Base-by-base conservation (phyloP, 192 early-diverging fungal species). In the Dissophora globulifera region DNA sequence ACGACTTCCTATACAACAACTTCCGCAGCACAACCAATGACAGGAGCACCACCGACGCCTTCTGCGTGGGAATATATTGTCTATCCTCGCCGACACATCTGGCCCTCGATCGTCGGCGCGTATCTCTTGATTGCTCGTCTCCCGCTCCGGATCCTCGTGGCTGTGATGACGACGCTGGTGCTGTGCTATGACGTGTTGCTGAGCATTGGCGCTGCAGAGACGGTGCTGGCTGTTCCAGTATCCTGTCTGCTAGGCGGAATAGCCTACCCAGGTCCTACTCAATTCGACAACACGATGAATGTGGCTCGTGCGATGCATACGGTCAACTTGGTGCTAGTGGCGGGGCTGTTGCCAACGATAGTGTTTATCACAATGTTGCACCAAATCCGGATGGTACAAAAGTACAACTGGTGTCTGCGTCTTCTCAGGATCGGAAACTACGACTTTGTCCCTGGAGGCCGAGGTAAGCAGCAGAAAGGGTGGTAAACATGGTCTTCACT, bases 261-360 rank as follows among this genome's bases (percentile, higher is more conserved):
- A 35, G 62, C 72, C 1, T 76, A 76, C 27, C 72, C 72, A 12
- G 63, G 72, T 9, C 13, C 20, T 9, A 48, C 26, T 23, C 72
- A 76, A 42, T 76, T 76, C 50, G 72, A 76, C 52, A 76, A 76
- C 46, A 76, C 72, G 3, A 76, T 76, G 72, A 76, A 76, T 23
- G 72, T 76, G n/a, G 72, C 72, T 0, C 33, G 63, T 19, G 72
- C 72, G n/a, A 76, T 76, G 72, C 72, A 76, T 42, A 76, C 72
- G 13, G 72, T 76, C 22, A 76, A 76, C 50, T 46, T 76, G 49
- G 50, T 67, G 7, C 33, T 76, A 40, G 43, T 76, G 1, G 72
- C 67, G 2, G 72, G 66, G 5, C 30, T 76, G 22, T 35, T 76
- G 22, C 72, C 72, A 9, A 23, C 64, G 12, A 61, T 76, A 7